Base-by-base conservation (phyloP, 371 early-diverging fungal species). In the Polyrhizophydium stewartii region DNA sequence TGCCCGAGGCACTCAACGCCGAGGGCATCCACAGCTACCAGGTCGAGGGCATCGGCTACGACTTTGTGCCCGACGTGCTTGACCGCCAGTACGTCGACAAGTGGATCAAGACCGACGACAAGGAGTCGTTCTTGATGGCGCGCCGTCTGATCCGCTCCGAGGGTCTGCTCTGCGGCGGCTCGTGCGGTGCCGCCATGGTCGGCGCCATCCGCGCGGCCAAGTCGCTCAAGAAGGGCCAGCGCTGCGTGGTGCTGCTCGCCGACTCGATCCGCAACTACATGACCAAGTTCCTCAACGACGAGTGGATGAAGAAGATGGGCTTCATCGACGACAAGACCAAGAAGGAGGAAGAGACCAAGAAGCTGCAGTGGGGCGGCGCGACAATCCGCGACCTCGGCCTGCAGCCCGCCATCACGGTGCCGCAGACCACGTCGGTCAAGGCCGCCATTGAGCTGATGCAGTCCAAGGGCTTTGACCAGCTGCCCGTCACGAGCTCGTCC, bases 191-290 rank as follows among this genome's bases (percentile, higher is more conserved):
- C 30, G 96, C 97, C 27, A 84, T 96, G 69, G 87, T 81, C 56
- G 90, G 87, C 13, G 92, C 97, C 13, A 64, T 94, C 46, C 74
- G 89, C 71, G 92, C 89, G 19, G 93, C 92, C 58, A 90, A 90
- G 69, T 71, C 79, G 12, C 78, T 95, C 10, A 90, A 89, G 63
- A 83, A 88, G 49, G 95, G 93, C 61, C 89, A 95, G 70, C 84
- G 91, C 33, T 89, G 90, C 66, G 95, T 96, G 57, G 96, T 97
- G 9, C 78, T 98, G 28, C 79, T 98, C 55, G 90, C 97, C 30
- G 98, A 97, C 76, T 94, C 96, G 0, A 94, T 96, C 52, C 87
- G 96, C 63, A 98, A 98, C 79, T 98, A 98, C 77, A 96, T 97
- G 96, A 90, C 93, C 64, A 97, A 96, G 76, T 94, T 74, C 61